Evolutionary conservation across 768 basidiomycete species (phyloP), one percentile per base, ranked within the genome.

Genomic region (Lactarius sp.): DNA sequence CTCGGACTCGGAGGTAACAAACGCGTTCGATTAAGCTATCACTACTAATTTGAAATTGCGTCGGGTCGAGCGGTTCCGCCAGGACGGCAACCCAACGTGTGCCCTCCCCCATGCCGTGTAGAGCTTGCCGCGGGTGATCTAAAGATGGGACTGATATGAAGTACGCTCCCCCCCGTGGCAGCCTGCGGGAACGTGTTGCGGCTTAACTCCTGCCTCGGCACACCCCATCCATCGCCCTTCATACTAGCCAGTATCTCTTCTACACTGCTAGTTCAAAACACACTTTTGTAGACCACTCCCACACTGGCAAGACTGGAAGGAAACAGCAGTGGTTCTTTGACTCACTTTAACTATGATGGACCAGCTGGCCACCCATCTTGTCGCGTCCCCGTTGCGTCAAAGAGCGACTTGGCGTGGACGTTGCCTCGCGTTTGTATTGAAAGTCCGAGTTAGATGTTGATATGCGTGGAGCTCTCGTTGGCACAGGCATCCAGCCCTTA

Each of bases 371-470:
- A 55, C 20, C 33, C 27, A n/a, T 36, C 36, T 56, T 34, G 18
- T 52, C 49, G 41, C 42, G 34, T 27, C 41, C 53, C 54, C 34
- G 16, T 42, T 27, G 3, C 59, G 56, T 60, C 64, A 65, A 41
- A 51, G 54, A 52, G 34, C 34, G n/a, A 65, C 41, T 52, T 56
- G 33, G 53, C 59, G n/a, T 56, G 50, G 41, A 27, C 33, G 6
- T 52, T 60, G 54, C 59, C 59, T 60, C 27, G 54, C 59, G 64
- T 46, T 60, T 36, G 64, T 13, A 56, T 65, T 65, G n/a, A 52
- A 60, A 60, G 54, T 60, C 64, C 59, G 64, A 56, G 63, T n/a
- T 39, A 52, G 39, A 51, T 56, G 50, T 41, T 33, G 54, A 46
- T 34, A 33, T 60, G 64, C 42, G 54, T 64, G 59, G 54, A 55